Conservation (phyloP, 1,284 basidiomycete genomes). For the Vanrija sp. region DNA sequence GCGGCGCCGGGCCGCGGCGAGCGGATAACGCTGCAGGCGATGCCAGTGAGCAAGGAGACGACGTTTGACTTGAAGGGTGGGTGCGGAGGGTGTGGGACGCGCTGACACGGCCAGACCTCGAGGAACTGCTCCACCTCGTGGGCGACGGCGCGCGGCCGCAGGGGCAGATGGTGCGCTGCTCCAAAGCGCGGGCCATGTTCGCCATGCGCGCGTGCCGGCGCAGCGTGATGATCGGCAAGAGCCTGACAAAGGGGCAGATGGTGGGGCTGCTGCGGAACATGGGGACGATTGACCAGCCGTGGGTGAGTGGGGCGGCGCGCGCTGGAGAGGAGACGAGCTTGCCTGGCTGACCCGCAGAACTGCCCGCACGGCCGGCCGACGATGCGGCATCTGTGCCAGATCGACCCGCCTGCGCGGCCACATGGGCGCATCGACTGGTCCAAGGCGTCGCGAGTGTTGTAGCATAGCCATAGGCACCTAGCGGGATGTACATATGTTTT, state of each 20-base stretch:
- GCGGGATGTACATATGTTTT: too few species aligned
- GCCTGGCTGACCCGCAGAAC: slow-evolving; percentile 54
- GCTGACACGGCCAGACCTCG: slow-evolving; percentile 65
- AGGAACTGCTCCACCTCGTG: slow-evolving; percentile 84
- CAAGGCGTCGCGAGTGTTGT: not conserved
- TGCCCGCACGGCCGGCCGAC: slow-evolving; percentile 95
- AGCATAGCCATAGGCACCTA: too few species aligned
- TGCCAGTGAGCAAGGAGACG: slow-evolving; percentile 86
- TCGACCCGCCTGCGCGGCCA: slow-evolving; percentile 7
- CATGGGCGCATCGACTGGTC: slow-evolving; percentile 2
- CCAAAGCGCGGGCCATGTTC: slow-evolving; percentile 93
- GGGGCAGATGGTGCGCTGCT: slow-evolving; percentile 79
- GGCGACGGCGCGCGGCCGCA: slow-evolving; percentile 61
- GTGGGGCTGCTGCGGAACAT: slow-evolving; percentile 80
- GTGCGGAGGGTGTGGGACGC: slow-evolving; percentile 10
- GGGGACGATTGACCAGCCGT: slow-evolving; percentile 94
- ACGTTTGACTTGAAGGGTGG: slow-evolving; percentile 69
- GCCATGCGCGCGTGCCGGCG: slow-evolving; percentile 92
- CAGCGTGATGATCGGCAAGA: slow-evolving; percentile 93
- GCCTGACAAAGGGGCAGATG: slow-evolving; percentile 76
- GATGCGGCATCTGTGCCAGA: slow-evolving; percentile 69
- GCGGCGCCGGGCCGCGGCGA: slow-evolving; percentile 53
- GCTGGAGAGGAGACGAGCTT: not conserved
- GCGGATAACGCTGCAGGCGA: slow-evolving; percentile 68
- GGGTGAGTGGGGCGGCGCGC: slow-evolving; percentile 50